Evolutionary conservation across 1,284 basidiomycete genomes (phyloP), one percentile per base, ranked within the genome.

Genomic region (Leccinum pachyderme): DNA sequence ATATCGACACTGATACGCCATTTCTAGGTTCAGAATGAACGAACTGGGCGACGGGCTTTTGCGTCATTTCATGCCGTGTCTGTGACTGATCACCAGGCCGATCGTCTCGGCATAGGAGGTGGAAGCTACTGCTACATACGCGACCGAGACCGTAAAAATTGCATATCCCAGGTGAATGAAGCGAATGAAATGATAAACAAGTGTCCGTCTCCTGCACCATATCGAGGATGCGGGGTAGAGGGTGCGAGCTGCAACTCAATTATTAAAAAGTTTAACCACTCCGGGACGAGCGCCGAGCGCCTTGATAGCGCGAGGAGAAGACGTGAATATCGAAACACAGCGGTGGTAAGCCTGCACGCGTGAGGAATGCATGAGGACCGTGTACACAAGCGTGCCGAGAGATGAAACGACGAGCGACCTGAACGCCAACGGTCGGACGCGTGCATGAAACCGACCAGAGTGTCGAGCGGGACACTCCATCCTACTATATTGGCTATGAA

Each of bases 401-500:
- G 31, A 46, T 7, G n/a, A 15, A 25, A 49, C 11, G 27, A 9
- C 45, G 33, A 52, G 39, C 12, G 37, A 49, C 46, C 9, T 5
- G n/a, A 13, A 49, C 7, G 51, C 18, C 22, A 28, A 18, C 5
- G 4, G 47, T 22, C 3, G 45, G 61, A 55, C 47, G 24, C 35
- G 12, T 47, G 57, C 53, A 11, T 52, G 57, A 54, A 33, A 56
- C 48, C 32, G 22, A 31, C 57, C 58, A 59, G 25, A 18, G 49
- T 35, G 31, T 51, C 54, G 7, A 24, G 29, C 58, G 54, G 58
- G 71, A 71, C 71, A 65, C 68, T 55, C 63, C 51, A 8, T 0
- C 51, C 67, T 64, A 71, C 68, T 65, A 69, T 70, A 51, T 61
- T 58, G 63, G 59, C 70, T 67, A 69, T 69, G 68, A 69, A 73